Evolutionary conservation across 2,329 filamentous ascomycete genomes (phyloP).

Genomic region (Paracamarosporium sp.): DNA sequence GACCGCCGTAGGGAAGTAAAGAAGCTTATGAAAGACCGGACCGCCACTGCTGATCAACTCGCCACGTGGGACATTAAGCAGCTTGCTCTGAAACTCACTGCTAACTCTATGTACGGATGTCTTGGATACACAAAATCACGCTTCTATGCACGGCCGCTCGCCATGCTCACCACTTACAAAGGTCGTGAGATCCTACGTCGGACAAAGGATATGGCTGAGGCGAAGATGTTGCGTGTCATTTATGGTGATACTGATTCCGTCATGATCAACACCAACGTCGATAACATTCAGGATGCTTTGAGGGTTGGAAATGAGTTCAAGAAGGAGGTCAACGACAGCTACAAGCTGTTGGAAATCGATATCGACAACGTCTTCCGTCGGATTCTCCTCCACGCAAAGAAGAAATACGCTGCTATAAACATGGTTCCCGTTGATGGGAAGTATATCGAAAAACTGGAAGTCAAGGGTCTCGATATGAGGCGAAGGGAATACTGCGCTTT

Average conservation of each 20-base stretch:
- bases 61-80: slow-evolving; percentile 99
- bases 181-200: slow-evolving; percentile 95
- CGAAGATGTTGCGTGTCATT: slow-evolving; percentile 89
- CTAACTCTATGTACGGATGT: slow-evolving; percentile 99
- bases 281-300: slow-evolving; percentile 88
- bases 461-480: slow-evolving; percentile 98
- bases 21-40: slow-evolving; percentile 93
- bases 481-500: slow-evolving; percentile 94
- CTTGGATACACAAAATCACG: slow-evolving; percentile 95
- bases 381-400: slow-evolving; percentile 94
- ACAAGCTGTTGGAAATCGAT: slow-evolving; percentile 92
- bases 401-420: slow-evolving; percentile 98
- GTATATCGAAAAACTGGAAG: slow-evolving; percentile 91
- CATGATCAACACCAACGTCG: slow-evolving; percentile 99
- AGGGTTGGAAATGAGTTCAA: slow-evolving; percentile 96
- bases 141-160: slow-evolving; percentile 94
- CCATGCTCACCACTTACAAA: slow-evolving; percentile 95
- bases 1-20: slow-evolving; percentile 90
- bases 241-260: slow-evolving; percentile 99
- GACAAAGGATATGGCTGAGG: slow-evolving; percentile 95
- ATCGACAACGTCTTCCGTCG: slow-evolving; percentile 97
- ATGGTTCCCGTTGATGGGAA: slow-evolving; percentile 88
- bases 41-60: slow-evolving; percentile 82
- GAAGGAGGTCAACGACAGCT: slow-evolving; percentile 89
- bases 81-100: slow-evolving; percentile 92